Evolutionary conservation across 352 stramenopile species (phyloP).

Genomic region (Phytophthora citricola): DNA sequence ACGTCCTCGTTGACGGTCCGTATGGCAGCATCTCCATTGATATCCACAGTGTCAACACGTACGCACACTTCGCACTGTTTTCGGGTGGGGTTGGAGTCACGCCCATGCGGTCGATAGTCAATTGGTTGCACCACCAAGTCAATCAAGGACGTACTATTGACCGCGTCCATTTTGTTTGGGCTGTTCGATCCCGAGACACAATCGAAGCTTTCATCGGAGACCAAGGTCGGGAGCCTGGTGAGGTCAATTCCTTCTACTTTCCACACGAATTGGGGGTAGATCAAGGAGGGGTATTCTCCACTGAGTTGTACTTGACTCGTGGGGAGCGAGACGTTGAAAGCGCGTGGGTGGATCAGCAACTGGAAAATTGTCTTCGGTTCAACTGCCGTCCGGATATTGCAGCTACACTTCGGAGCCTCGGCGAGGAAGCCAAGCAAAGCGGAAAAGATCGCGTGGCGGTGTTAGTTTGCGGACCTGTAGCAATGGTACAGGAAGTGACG

Average conservation of each 20-base stretch:
- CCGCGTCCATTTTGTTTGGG: constrained; percentile 49
- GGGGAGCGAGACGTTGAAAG: constrained; percentile 28
- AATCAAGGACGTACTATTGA: constrained; percentile 15
- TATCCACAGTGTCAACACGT: constrained; percentile 4
- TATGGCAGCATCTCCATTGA: constrained; percentile 38
- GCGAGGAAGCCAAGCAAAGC: constrained; percentile 25
- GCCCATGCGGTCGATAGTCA: constrained; percentile 20
- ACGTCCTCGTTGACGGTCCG: constrained; percentile 48
- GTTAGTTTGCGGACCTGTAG: constrained; percentile 42
- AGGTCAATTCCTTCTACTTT: constrained; percentile 17
- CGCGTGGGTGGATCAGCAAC: constrained; percentile 27
- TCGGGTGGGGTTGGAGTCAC: constrained; percentile 21
- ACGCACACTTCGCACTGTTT: constrained; percentile 19
- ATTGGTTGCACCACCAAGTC: constrained; percentile 28
- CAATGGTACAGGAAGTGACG: constrained; percentile 36
- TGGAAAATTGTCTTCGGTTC: constrained; percentile 28
- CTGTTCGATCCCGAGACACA: constrained; percentile 41
- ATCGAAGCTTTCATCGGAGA: constrained; percentile 24
- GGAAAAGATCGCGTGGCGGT: constrained; percentile 35
- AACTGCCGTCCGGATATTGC: constrained; percentile 33
- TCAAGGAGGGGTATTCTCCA: constrained; percentile 30
- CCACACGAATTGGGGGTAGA: constrained; percentile 12
- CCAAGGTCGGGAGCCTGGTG: background rate
- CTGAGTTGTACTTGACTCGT: constrained; percentile 45
- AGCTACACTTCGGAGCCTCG: constrained; percentile 26